phyloP scores from a whole-genome alignment of 2,329 filamentous ascomycete genomes.

The Fusarium verrucosum region DNA sequence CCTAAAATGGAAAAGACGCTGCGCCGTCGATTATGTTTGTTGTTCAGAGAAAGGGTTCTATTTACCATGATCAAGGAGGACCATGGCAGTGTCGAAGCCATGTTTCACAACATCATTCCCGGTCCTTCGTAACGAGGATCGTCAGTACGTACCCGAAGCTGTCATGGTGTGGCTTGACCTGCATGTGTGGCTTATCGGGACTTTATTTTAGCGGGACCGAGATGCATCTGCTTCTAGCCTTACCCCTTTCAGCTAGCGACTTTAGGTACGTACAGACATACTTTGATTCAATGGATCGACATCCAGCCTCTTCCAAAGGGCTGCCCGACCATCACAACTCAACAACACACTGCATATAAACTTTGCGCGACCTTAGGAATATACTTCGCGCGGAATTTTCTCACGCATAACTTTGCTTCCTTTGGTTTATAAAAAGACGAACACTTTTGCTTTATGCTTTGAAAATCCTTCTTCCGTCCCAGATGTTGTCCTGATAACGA shows the following conservation, averaged over 20 bases:
- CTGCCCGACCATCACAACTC: slow-evolving; percentile 34
- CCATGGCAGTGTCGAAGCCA: slow-evolving; percentile 3
- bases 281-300: slow-evolving; percentile 29
- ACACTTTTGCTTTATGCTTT: neutral
- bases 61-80: neutral
- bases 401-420: neutral
- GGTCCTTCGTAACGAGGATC: neutral
- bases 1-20: neutral
- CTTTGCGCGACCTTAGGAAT: slow-evolving; percentile 2
- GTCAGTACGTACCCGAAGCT: neutral
- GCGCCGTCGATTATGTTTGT: neutral
- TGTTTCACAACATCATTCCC: slow-evolving; percentile 28
- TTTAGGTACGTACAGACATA: slow-evolving; percentile 31
- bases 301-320: slow-evolving; percentile 35
- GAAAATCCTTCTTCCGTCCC: neutral
- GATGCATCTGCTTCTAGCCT: slow-evolving; percentile 1
- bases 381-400: neutral
- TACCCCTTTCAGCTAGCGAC: slow-evolving; percentile 7
- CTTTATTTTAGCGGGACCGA: slow-evolving; percentile 41
- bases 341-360: slow-evolving; percentile 22
- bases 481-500: slow-evolving; percentile 41
- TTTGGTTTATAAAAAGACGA: neutral
- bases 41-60: neutral
- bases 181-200: slow-evolving; percentile 25
- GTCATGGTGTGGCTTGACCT: slow-evolving; percentile 17